A percentile compares a stretch with the other conserved stretches of the same genome.
Conservation (phyloP, 2,329 filamentous ascomycete genomes). For the Alternaria rosae region DNA sequence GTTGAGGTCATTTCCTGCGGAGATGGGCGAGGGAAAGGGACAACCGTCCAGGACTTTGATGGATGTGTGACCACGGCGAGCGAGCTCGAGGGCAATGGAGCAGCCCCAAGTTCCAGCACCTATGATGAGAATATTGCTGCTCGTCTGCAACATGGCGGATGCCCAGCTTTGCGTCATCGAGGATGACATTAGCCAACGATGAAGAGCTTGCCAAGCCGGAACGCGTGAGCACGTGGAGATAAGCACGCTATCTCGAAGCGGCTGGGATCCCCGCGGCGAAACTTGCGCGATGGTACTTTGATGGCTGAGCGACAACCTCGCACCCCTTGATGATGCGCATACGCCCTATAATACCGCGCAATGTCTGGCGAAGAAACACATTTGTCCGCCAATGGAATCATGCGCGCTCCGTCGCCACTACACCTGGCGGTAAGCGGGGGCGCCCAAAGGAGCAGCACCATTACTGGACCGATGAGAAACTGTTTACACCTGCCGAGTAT, state of each 20-base stretch:
- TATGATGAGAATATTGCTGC: slow-evolving; percentile 50
- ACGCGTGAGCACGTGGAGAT: slow-evolving; percentile 18
- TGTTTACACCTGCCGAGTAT: slow-evolving; percentile 22
- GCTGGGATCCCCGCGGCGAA: slow-evolving; percentile 12
- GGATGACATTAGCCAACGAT: neutral
- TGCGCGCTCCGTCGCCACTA: slow-evolving; percentile 5
- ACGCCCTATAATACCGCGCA: slow-evolving; percentile 19
- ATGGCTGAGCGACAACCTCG: slow-evolving; percentile 3
- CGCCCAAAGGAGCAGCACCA: neutral
- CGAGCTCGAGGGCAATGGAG: slow-evolving; percentile 59
- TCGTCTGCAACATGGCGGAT: slow-evolving; percentile 6
- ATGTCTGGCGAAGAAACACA: slow-evolving; percentile 6
- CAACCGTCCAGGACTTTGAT: slow-evolving; percentile 57
- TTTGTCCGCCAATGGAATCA: slow-evolving; percentile 2
- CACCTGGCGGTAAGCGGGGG: neutral
- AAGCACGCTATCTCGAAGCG: slow-evolving; percentile 11
- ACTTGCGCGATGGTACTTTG: neutral
- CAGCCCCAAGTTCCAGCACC: slow-evolving; percentile 61
- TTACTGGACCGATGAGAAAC: slow-evolving; percentile 24
- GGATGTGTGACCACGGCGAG: slow-evolving; percentile 55
- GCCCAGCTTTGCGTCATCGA: neutral
- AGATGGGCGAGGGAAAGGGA: slow-evolving; percentile 54
- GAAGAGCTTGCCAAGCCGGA: neutral
- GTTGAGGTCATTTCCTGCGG: slow-evolving; percentile 59
- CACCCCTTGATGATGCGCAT: slow-evolving; percentile 28